Evolutionary conservation across 2,329 filamentous ascomycete species (phyloP), one percentile per base, ranked within the genome.

Genomic region (Aureobasidium sp.): DNA sequence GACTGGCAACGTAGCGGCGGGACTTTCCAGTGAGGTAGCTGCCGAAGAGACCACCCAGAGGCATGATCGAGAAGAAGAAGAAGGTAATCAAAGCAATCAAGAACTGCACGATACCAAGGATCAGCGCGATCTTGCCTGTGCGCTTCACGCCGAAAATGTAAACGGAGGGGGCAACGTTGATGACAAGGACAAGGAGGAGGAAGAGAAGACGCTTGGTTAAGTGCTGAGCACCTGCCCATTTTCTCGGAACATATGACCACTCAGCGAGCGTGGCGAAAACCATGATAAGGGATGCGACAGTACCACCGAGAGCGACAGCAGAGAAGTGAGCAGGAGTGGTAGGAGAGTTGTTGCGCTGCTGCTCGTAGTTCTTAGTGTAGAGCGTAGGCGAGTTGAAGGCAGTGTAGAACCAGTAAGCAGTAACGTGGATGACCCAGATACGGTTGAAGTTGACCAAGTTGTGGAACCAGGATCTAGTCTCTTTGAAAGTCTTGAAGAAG

Each of bases 401-500:
- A 3, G 91, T 96, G 80, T 93, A 99, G 77, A 97, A 97, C 94
- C 94, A 99, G 82, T 94, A 99, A 75, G 91, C 83, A 50, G 87
- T 89, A 68, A 99, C 74, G 73, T 99, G 94, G 65, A 99, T 96
- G 71, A 99, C 85, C 94, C 94, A 99, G 71, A 99, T 97, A 76
- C 94, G 93, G 81, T 97, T 99, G 85, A 99, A 99, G 80, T 99
- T 99, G 75, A 93, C 89, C 62, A 97, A 74, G 78, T 97, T 81
- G 76, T 99, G 94, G 80, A 96, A 94, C 93, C 93, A 99, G 0
- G 94, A 99, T 60, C 94, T 88, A 5, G 91, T 93, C 75, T 99
- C 94, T 76, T 90, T 94, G 82, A 97, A 99, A 0, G 94, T 99
- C 83, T 99, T 99, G 85, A 99, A 99, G 78, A 99, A 99, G 4